phyloP scores from a whole-genome alignment of 2,329 filamentous ascomycete genomes.

The Davidsoniella eucalypti region DNA sequence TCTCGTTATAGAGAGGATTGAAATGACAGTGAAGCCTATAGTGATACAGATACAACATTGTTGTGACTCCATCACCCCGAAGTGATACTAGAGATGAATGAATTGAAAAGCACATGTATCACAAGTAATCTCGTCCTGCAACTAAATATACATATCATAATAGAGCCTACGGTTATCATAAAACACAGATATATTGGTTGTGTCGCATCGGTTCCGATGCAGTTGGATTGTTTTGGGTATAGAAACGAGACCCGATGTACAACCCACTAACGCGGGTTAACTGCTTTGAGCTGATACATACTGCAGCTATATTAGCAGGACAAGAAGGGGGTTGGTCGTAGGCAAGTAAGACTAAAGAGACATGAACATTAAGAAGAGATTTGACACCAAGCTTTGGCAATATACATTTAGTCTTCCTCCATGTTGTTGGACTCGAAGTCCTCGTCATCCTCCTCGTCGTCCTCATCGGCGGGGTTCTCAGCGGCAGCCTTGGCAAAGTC shows the following conservation, averaged over 20 bases:
- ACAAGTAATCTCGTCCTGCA: no score
- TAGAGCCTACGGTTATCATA: background rate
- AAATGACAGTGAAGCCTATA: no score
- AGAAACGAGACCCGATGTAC: background rate
- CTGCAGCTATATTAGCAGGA: background rate
- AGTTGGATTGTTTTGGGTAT: background rate
- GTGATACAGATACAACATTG: no score
- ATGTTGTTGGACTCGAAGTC: conserved; percentile 57
- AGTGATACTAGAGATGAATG: no score
- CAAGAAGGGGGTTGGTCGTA: background rate
- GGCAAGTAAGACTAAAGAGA: background rate
- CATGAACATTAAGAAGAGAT: no score
- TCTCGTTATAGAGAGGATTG: no score
- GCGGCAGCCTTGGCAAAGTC: conserved; percentile 84
- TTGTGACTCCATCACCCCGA: no score
- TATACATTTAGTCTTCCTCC: conserved; percentile 34
- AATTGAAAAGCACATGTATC: no score
- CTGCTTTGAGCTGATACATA: no score
- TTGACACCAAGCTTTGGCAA: background rate
- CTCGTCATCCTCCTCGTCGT: conserved; percentile 67
- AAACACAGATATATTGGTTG: background rate
- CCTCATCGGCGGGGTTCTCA: conserved; percentile 57
- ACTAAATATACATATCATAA: no score
- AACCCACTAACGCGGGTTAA: no score
- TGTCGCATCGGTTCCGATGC: background rate